Evolutionary conservation across 2,329 filamentous ascomycete genomes (phyloP).

Genomic region (Xylariaceae sp.): DNA sequence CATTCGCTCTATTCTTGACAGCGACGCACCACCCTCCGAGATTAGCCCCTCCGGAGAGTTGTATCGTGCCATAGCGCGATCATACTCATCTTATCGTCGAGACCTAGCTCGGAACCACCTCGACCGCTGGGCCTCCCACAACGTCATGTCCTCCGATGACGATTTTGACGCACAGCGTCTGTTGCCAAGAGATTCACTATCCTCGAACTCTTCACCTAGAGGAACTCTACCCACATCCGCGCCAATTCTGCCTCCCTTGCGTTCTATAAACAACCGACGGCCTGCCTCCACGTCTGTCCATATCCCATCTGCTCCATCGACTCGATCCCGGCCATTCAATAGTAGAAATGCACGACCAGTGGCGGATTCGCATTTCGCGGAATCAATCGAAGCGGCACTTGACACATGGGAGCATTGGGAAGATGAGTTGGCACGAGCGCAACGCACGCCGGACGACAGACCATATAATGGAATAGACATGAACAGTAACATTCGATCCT

Average conservation of each 20-base stretch:
- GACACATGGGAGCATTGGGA: slow-evolving; percentile 20
- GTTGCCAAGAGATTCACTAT: slow-evolving; percentile 34
- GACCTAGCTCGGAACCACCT: slow-evolving; percentile 24
- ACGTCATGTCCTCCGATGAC: slow-evolving; percentile 35
- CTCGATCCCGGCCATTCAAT: slow-evolving; percentile 17
- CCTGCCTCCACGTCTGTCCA: slow-evolving; percentile 26
- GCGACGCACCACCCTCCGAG: slow-evolving; percentile 33
- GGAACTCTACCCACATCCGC: slow-evolving; percentile 24
- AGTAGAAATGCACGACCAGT: too few relatives aligned
- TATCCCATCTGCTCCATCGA: slow-evolving; percentile 18
- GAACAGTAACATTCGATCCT: slow-evolving; percentile 9
- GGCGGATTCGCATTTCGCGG: not conserved
- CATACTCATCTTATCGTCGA: slow-evolving; percentile 29
- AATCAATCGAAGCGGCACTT: slow-evolving; percentile 16
- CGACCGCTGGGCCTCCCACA: slow-evolving; percentile 25
- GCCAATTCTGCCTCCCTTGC: slow-evolving; percentile 36
- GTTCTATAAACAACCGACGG: slow-evolving; percentile 31
- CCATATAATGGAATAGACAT: slow-evolving; percentile 15
- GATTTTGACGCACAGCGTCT: slow-evolving; percentile 34
- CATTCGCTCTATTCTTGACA: slow-evolving; percentile 38
- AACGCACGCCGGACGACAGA: slow-evolving; percentile 8
- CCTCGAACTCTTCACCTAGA: slow-evolving; percentile 23
- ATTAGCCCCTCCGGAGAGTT: slow-evolving; percentile 41
- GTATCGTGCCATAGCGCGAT: slow-evolving; percentile 39
- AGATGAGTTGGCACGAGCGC: slow-evolving; percentile 4